Evolutionary conservation across 371 early-diverging fungal genomes (phyloP), one percentile per base, ranked within the genome.

Genomic region (Mortierella sp.): DNA sequence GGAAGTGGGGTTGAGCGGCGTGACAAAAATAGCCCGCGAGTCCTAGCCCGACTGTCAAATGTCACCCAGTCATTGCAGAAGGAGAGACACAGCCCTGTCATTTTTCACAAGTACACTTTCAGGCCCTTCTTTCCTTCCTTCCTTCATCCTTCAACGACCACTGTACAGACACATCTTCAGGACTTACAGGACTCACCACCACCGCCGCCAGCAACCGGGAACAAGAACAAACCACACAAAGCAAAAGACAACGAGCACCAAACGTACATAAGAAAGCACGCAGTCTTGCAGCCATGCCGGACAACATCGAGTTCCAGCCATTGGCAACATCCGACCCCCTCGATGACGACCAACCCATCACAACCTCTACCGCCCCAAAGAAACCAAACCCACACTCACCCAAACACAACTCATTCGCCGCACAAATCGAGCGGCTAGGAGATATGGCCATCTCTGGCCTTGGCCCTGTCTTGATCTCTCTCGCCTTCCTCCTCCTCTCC

Each of bases 361-460:
- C 82, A 27, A 80, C 80, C 32, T 68, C 70, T 24, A 43, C 77
- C 49, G 60, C 29, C 16, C 43, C 55, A n/a, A 41, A 55, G 74
- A 68, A 74, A 27, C 48, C 72, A 49, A 38, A 24, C 10, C 63
- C 29, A 7, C 14, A 14, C 56, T n/a, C 74, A 4, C 43, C 54
- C 32, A 21, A 77, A 73, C 38, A 41, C 16, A 58, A 51, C 44
- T 38, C 77, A 0, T 41, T 82, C 35, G 72, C 77, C 11, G 75
- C 60, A 2, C 73, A 58, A 24, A 51, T 85, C 27, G 87, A 87
- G 29, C 54, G 65, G 7, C 14, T 83, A 10, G 88, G 91, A 43
- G 93, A 93, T 77, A 84, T 82, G 48, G 91, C 92, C 65, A 89
- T 93, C 44, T 87, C 85, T 60, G 89, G 90, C 51, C 89, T 91